Conservation (phyloP, 139 green algal species). For the Asterochloris erici region DNA sequence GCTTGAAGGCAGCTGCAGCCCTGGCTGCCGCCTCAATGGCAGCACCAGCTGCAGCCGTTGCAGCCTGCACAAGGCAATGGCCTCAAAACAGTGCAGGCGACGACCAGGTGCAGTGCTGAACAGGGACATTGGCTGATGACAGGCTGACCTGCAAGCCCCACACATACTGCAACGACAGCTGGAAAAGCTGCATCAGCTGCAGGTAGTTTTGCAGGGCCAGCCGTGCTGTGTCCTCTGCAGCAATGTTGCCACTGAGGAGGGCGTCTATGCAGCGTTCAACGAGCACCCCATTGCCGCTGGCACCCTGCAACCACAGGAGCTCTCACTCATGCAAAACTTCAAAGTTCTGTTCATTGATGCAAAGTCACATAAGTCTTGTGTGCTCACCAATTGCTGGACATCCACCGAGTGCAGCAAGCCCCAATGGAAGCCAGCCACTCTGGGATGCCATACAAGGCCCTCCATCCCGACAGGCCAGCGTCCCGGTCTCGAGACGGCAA, state of each 20-base stretch:
- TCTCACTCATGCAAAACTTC: neutral
- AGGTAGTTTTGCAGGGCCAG: constrained; percentile 5
- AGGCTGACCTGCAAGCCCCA: neutral
- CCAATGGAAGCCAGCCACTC: too few species aligned
- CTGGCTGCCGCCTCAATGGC: too few species aligned
- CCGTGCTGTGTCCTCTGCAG: constrained; percentile 1
- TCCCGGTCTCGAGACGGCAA: too few species aligned
- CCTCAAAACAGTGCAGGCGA: too few species aligned
- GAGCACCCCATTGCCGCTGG: neutral
- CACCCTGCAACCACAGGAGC: neutral
- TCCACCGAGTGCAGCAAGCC: neutral
- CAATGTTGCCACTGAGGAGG: neutral
- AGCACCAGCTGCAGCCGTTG: too few species aligned
- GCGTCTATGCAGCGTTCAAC: neutral
- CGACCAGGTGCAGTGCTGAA: neutral
- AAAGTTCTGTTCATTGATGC: neutral
- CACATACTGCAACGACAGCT: constrained; percentile 10
- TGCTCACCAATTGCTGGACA: neutral
- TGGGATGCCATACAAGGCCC: too few species aligned
- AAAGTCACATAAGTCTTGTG: neutral
- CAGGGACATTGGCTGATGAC: neutral
- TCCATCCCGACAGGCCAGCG: too few species aligned
- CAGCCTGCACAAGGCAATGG: too few species aligned
- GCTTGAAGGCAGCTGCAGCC: neutral
- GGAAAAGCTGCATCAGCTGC: neutral